Evolutionary conservation across 2,329 filamentous ascomycete genomes (phyloP), one percentile per base, ranked within the genome.

Genomic region (Botrytis medusae): DNA sequence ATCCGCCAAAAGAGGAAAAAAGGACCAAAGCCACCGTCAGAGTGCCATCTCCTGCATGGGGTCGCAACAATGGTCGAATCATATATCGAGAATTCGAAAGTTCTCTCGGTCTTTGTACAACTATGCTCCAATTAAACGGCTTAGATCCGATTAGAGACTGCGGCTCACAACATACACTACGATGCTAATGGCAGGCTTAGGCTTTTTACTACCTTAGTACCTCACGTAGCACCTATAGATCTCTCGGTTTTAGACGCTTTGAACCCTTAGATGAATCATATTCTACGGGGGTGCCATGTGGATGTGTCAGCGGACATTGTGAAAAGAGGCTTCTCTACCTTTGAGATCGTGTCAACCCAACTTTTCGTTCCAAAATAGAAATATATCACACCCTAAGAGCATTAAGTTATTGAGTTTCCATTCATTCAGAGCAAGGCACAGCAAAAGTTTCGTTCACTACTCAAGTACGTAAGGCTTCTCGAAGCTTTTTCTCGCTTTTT

Each of bases 111-210:
- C 54, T n/a, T 25, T 57, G 65, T 69, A 40, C 65, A 32, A 69
- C n/a, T 25, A 22, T 40, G 4, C 20, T 44, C 65, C 48, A 57
- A 76, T 77, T 75, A 63, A 73, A 74, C 67, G 77, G 78, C 71
- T 69, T 61, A 72, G 71, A 75, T 76, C 76, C 77, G 76, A 78
- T 78, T 79, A 72, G 76, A 76, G 44, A 51, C 73, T 74, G 77
- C 77, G 77, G 79, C 77, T 79, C 76, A 73, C 73, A 76, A 72
- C 78, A 79, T 77, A 48, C 44, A 59, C 63, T 72, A 67, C 65
- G 46, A 54, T 67, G n/a, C 5, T 40, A 54, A 67, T 37, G 64
- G 48, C 69, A 42, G 14, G 29, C 48, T 69, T 54, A 60, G 72
- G 65, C 48, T 32, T 68, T 57, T 69, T n/a, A 29, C 8, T 25